Percentiles rank a stretch among this genome's conserved stretches.
These are phyloP conservation scores for Penicillium concentricum DNA, from an alignment of 2,329 filamentous ascomycete species.

Conservation along the genomic window DNA sequence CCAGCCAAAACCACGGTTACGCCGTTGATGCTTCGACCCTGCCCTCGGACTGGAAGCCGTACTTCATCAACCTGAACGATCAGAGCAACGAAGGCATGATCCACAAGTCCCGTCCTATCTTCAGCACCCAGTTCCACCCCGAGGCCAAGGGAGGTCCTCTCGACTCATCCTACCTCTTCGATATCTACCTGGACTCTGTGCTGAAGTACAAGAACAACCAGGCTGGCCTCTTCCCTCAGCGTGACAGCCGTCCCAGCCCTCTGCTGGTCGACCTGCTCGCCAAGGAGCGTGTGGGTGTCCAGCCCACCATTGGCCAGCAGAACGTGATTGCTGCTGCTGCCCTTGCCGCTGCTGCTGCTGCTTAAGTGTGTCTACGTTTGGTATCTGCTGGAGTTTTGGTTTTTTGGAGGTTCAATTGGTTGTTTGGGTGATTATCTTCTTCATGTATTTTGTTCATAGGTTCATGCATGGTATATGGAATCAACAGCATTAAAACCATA, in stretches of 20 bases:
- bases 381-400: slow-evolving; percentile 4
- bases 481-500: slow-evolving; percentile 13
- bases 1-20: slow-evolving; percentile 97
- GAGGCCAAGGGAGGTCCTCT: slow-evolving; percentile 97
- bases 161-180: slow-evolving; percentile 93
- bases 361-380: slow-evolving; percentile 13
- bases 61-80: slow-evolving; percentile 98
- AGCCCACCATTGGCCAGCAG: slow-evolving; percentile 60
- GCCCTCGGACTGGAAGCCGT: slow-evolving; percentile 87
- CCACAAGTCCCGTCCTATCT: slow-evolving; percentile 93
- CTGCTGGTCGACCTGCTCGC: slow-evolving; percentile 86
- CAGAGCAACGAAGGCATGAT: slow-evolving; percentile 95
- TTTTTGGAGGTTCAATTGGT: slow-evolving; percentile 18
- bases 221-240: slow-evolving; percentile 65
- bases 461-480: slow-evolving; percentile 9
- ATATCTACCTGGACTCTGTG: slow-evolving; percentile 91
- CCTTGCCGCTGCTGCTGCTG: slow-evolving; percentile 24
- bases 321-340: slow-evolving; percentile 38
- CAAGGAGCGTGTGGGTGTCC: slow-evolving; percentile 92
- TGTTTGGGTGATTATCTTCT: slow-evolving; percentile 6
- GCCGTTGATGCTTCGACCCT: slow-evolving; percentile 85
- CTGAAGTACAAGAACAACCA: slow-evolving; percentile 84
- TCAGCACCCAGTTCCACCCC: slow-evolving; percentile 98
- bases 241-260: slow-evolving; percentile 83
- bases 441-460: slow-evolving; percentile 16